These are phyloP conservation scores for Nidula microcarpa DNA, from an alignment of 768 basidiomycete species.

Conservation along the genomic window DNA sequence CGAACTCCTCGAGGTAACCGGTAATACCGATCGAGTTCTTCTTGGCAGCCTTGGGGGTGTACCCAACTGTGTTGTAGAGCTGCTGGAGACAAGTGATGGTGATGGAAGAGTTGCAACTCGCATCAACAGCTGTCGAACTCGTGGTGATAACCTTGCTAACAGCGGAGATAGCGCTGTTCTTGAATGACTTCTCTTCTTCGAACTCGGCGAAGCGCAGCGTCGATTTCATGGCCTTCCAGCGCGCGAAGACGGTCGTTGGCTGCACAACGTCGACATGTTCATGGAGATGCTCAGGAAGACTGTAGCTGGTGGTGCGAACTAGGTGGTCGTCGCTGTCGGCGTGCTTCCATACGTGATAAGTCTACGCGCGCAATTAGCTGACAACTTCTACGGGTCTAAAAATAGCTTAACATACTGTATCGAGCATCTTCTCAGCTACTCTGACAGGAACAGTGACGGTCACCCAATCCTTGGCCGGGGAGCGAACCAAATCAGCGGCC, in stretches of 20 bases:
- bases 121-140: conserved; percentile 36
- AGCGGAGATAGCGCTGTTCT: neutral
- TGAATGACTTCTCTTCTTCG: conserved; percentile 3
- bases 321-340: conserved; percentile 46
- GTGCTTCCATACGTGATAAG: conserved; percentile 63
- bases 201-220: conserved; percentile 23
- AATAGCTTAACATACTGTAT: conserved; percentile 43
- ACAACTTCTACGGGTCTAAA: no score
- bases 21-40: conserved; percentile 53
- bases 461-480: conserved; percentile 71
- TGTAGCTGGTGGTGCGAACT: conserved; percentile 67
- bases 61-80: conserved; percentile 51
- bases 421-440: conserved; percentile 67
- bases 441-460: conserved; percentile 53
- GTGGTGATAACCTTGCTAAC: neutral
- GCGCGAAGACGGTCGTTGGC: conserved; percentile 68
- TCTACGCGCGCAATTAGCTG: conserved; percentile 26
- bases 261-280: conserved; percentile 65
- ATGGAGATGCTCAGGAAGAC: conserved; percentile 56
- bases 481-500: conserved; percentile 44
- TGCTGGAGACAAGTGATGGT: conserved; percentile 52
- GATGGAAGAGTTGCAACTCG: conserved; percentile 45
- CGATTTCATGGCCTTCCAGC: conserved; percentile 35
- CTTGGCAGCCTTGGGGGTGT: conserved; percentile 33
- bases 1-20: conserved; percentile 50